A percentile compares a stretch with the other conserved stretches of the same genome.
phyloP scores from a whole-genome alignment of 345 rosid genomes.

The rapeseed (Brassica napus) region Da-Ae NC_063434.1:19433501-19434000 shows the following conservation, averaged over 20 bases:
- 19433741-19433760: slow-evolving; percentile 46
- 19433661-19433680: slow-evolving; percentile 65
- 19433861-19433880: slow-evolving; percentile 56
- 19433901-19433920: slow-evolving; percentile 93
- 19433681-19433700: slow-evolving; percentile 54
- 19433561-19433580: slow-evolving; percentile 52
- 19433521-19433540: slow-evolving; percentile 48
- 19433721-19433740: neutral
- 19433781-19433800: slow-evolving; percentile 80
- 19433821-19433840: slow-evolving; percentile 73
- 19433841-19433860: slow-evolving; percentile 84
- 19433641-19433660: slow-evolving; percentile 79
- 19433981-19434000: slow-evolving; percentile 83
- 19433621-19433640: slow-evolving; percentile 90
- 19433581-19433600: slow-evolving; percentile 54
- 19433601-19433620: slow-evolving; percentile 99
- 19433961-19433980: slow-evolving; percentile 75
- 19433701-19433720: slow-evolving; percentile 27
- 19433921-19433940: slow-evolving; percentile 57
- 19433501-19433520: slow-evolving; percentile 66
- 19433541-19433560: slow-evolving; percentile 51
- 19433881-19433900: slow-evolving; percentile 64
- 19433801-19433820: slow-evolving; percentile 69
- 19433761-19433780: slow-evolving; percentile 61
- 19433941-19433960: slow-evolving; percentile 69